These are phyloP conservation scores for Chrysanthemum seticuspe DNA, from an alignment of 129 eudicot species.

Conservation along the genomic window DNA sequence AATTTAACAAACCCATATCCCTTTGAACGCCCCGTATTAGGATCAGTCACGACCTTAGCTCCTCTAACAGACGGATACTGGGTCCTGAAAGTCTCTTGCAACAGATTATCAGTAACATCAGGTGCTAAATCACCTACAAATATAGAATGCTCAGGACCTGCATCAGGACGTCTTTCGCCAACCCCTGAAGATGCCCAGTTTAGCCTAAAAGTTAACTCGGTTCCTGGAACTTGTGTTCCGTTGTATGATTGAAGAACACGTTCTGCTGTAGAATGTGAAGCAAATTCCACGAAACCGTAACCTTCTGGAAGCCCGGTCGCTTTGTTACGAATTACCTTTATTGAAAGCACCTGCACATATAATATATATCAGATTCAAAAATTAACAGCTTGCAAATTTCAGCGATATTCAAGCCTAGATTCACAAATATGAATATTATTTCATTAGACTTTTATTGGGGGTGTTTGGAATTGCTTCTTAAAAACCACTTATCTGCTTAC, in stretches of 20 bases:
- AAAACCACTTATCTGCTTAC: no score
- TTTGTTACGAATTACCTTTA: slow-evolving; percentile 84
- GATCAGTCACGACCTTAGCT: slow-evolving; percentile 93
- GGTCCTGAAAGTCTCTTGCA: slow-evolving; percentile 88
- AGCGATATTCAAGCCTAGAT: no score
- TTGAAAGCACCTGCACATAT: slow-evolving; percentile 68
- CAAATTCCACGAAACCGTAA: slow-evolving; percentile 90
- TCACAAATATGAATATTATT: no score
- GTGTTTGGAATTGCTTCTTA: no score
- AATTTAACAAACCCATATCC: slow-evolving; percentile 98
- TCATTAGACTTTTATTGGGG: no score
- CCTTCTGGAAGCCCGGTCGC: slow-evolving; percentile 97
- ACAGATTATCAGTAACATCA: slow-evolving; percentile 80
- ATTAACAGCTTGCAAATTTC: not conserved
- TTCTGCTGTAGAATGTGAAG: slow-evolving; percentile 82
- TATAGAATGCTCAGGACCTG: slow-evolving; percentile 93
- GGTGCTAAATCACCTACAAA: slow-evolving; percentile 99
- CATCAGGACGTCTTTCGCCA: slow-evolving; percentile 79
- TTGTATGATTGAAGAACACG: slow-evolving; percentile 75
- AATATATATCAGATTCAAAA: not conserved
- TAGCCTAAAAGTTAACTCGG: slow-evolving; percentile 82
- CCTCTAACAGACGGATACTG: slow-evolving; percentile 94
- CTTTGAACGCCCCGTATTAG: slow-evolving; percentile 90
- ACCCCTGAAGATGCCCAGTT: slow-evolving; percentile 99
- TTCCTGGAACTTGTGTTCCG: slow-evolving; percentile 87